phyloP scores from a whole-genome alignment of 768 basidiomycete genomes.

The Amanita exitialis region DNA sequence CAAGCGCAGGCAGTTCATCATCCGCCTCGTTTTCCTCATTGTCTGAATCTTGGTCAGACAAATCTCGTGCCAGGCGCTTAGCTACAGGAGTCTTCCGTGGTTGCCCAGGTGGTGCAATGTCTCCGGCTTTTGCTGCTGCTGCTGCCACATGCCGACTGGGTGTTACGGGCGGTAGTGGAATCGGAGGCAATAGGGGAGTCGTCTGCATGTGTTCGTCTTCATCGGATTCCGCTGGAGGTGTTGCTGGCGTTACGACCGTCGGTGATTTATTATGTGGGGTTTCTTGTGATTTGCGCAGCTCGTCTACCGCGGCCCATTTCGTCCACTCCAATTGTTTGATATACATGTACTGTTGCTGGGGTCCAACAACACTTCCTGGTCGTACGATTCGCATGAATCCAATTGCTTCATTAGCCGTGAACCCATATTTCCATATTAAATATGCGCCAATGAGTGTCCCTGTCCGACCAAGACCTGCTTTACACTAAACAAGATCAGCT shows the following conservation, averaged over 20 bases:
- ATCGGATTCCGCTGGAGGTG: conserved; percentile 71
- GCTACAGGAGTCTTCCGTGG: conserved; percentile 81
- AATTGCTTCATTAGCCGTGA: conserved; percentile 92
- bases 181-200: conserved; percentile 25
- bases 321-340: conserved; percentile 91
- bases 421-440: conserved; percentile 97
- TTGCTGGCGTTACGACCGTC: conserved; percentile 59
- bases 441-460: conserved; percentile 97
- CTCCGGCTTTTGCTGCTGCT: conserved; percentile 60
- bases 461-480: conserved; percentile 93
- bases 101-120: conserved; percentile 71
- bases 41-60: conserved; percentile 54
- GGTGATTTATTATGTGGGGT: conserved; percentile 25
- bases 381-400: conserved; percentile 98
- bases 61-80: conserved; percentile 60
- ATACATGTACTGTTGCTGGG: conserved; percentile 92
- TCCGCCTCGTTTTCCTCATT: conserved; percentile 35
- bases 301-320: conserved; percentile 87
- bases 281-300: conserved; percentile 45
- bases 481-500: conserved; percentile 49
- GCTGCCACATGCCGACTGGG: conserved; percentile 68
- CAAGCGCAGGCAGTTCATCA: conserved; percentile 58
- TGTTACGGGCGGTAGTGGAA: conserved; percentile 62
- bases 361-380: conserved; percentile 88
- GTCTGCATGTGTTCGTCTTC: conserved; percentile 39